These are phyloP conservation scores for Babesia microti DNA, from an alignment of 169 alveolate genomes.

Conservation along the genomic window DNA sequence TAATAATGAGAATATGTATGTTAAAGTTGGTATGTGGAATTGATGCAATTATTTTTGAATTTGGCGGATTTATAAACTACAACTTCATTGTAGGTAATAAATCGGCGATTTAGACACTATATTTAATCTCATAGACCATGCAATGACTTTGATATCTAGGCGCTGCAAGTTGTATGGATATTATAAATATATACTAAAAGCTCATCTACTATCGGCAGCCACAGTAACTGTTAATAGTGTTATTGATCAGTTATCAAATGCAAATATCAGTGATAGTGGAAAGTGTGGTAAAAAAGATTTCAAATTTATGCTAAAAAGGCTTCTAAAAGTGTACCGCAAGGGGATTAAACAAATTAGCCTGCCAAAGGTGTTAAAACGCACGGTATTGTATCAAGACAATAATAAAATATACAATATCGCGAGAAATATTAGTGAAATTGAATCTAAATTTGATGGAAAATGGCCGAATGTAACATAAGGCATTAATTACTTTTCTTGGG, in stretches of 20 bases:
- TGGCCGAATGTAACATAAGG: too few species aligned
- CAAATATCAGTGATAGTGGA: too few species aligned
- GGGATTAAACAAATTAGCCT: too few species aligned
- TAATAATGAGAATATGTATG: slow-evolving; percentile 22
- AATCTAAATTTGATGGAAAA: too few species aligned
- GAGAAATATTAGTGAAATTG: too few species aligned
- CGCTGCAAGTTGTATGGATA: slow-evolving; percentile 28
- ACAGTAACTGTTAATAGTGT: slow-evolving; percentile 12
- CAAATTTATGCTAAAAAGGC: slow-evolving; percentile 5
- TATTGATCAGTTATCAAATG: too few species aligned
- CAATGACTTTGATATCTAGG: slow-evolving; percentile 8
- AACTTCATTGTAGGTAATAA: slow-evolving; percentile 20
- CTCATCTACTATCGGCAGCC: slow-evolving; percentile 22
- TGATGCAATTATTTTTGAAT: slow-evolving; percentile 8
- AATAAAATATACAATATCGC: too few species aligned
- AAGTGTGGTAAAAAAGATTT: too few species aligned
- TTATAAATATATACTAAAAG: neutral
- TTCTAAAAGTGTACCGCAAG: slow-evolving; percentile 1
- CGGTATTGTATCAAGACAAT: too few species aligned
- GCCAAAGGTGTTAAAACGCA: too few species aligned
- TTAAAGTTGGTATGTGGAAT: slow-evolving; percentile 17
- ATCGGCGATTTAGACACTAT: too few species aligned
- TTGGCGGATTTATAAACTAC: slow-evolving; percentile 40
- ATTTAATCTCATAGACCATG: slow-evolving; percentile 16
- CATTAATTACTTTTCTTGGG: neutral